Conservation (phyloP, 352 stramenopile species). For the Phytopythium helicoides region DNA sequence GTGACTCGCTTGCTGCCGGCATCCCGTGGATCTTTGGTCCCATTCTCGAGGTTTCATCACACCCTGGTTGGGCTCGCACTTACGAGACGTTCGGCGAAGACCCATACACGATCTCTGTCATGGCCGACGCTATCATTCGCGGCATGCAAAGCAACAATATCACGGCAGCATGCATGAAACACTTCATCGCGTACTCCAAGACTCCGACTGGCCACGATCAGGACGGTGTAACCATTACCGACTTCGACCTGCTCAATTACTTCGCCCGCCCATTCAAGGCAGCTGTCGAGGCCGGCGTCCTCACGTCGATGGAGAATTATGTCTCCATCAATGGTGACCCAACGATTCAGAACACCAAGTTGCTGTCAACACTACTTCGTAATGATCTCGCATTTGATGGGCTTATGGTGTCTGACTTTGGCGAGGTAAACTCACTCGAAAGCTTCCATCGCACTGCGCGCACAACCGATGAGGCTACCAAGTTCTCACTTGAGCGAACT, state of each 20-base stretch:
- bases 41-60: conserved; percentile 76
- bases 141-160: conserved; percentile 68
- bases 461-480: conserved; percentile 42
- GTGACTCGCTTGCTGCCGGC: conserved; percentile 79
- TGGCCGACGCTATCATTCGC: conserved; percentile 61
- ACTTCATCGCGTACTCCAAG: conserved; percentile 82
- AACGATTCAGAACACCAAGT: conserved; percentile 70
- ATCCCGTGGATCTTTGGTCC: conserved; percentile 89
- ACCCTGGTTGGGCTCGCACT: conserved; percentile 82
- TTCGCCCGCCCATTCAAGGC: conserved; percentile 78
- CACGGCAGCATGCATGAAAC: conserved; percentile 82
- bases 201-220: conserved; percentile 75
- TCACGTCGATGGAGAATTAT: conserved; percentile 93
- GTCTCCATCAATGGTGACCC: conserved; percentile 89
- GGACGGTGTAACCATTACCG: conserved; percentile 57
- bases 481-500: conserved; percentile 65
- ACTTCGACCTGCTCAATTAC: conserved; percentile 77
- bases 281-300: conserved; percentile 60
- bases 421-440: conserved; percentile 85
- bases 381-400: conserved; percentile 79
- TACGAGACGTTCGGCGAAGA: conserved; percentile 94
- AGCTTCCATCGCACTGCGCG: conserved; percentile 42
- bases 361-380: conserved; percentile 75
- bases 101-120: conserved; percentile 63
- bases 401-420: conserved; percentile 87